phyloP scores from a whole-genome alignment of 805 yeast genomes.

The Candida maesae region DNA sequence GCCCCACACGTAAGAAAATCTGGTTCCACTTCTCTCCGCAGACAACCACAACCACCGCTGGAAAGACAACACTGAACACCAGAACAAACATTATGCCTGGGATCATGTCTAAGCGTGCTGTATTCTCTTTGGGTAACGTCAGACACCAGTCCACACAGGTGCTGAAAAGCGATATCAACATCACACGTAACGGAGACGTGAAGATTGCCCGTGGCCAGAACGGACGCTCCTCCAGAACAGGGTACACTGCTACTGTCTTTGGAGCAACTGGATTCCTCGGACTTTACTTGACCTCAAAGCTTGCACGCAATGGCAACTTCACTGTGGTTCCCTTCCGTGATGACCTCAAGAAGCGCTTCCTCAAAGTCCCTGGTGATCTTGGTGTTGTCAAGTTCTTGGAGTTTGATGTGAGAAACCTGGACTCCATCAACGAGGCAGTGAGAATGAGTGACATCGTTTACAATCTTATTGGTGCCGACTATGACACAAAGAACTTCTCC shows the following conservation, averaged over 20 bases:
- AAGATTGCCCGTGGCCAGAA: conserved; percentile 69
- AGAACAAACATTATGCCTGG: background rate
- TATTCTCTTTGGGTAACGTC: conserved; percentile 5
- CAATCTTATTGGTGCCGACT: conserved; percentile 75
- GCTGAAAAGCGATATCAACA: conserved; percentile 56
- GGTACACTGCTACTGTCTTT: conserved; percentile 84
- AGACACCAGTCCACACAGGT: conserved; percentile 21
- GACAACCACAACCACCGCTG: background rate
- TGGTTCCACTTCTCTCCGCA: background rate
- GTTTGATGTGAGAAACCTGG: conserved; percentile 73
- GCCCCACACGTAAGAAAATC: conserved; percentile 1
- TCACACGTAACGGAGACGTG: conserved; percentile 74
- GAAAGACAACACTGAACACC: background rate
- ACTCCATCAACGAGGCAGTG: conserved; percentile 72
- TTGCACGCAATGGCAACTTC: conserved; percentile 79
- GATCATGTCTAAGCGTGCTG: conserved; percentile 7
- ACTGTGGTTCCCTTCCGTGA: conserved; percentile 80
- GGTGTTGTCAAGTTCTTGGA: conserved; percentile 85
- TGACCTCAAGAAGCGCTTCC: conserved; percentile 69
- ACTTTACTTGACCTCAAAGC: conserved; percentile 61
- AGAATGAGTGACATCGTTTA: conserved; percentile 79
- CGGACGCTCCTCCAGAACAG: conserved; percentile 82
- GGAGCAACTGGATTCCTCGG: conserved; percentile 83
- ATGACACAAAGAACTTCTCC: conserved; percentile 71
- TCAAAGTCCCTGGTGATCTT: conserved; percentile 80